phyloP scores from a whole-genome alignment of 768 basidiomycete species.

The Solioccasus polychromus region DNA sequence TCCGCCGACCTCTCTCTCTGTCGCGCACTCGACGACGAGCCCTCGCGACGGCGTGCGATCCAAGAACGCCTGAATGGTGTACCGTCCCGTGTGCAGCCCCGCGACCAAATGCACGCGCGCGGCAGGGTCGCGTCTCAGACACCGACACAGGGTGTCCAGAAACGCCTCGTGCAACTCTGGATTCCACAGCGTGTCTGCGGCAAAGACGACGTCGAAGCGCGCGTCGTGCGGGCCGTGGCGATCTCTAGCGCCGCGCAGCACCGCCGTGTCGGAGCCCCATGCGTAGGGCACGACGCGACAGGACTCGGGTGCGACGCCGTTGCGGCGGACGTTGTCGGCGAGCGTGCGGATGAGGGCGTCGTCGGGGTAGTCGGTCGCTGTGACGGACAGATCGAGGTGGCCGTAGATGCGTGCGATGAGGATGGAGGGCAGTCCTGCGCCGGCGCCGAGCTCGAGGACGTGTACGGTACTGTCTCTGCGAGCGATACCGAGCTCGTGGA shows the following conservation, averaged over 20 bases:
- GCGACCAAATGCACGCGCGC: conserved; percentile 66
- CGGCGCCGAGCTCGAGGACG: conserved; percentile 74
- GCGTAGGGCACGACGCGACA: conserved; percentile 57
- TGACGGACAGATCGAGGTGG: conserved; percentile 41
- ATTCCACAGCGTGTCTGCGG: conserved; percentile 81
- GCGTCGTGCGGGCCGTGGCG: not conserved
- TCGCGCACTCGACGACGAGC: conserved; percentile 43
- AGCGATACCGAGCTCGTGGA: conserved; percentile 45
- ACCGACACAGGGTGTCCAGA: conserved; percentile 47
- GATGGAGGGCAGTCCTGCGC: conserved; percentile 72
- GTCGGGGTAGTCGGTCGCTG: conserved; percentile 73
- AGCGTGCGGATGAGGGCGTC: conserved; percentile 55
- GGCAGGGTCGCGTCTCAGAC: conserved; percentile 40
- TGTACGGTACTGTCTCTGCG: conserved; percentile 19
- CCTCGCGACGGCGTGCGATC: conserved; percentile 30
- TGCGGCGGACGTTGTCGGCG: conserved; percentile 52
- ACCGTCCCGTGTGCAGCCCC: conserved; percentile 74
- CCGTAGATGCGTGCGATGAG: conserved; percentile 51
- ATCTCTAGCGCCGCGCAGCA: conserved; percentile 12
- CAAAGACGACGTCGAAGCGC: conserved; percentile 63
- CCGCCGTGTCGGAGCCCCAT: conserved; percentile 55
- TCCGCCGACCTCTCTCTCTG: conserved; percentile 49
- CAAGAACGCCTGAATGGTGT: conserved; percentile 65
- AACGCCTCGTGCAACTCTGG: conserved; percentile 54
- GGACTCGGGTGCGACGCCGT: conserved; percentile 42